Percentiles rank a stretch among this genome's conserved stretches.
phyloP scores from a whole-genome alignment of 2,329 filamentous ascomycete genomes.

The Coniella lustricola region DNA sequence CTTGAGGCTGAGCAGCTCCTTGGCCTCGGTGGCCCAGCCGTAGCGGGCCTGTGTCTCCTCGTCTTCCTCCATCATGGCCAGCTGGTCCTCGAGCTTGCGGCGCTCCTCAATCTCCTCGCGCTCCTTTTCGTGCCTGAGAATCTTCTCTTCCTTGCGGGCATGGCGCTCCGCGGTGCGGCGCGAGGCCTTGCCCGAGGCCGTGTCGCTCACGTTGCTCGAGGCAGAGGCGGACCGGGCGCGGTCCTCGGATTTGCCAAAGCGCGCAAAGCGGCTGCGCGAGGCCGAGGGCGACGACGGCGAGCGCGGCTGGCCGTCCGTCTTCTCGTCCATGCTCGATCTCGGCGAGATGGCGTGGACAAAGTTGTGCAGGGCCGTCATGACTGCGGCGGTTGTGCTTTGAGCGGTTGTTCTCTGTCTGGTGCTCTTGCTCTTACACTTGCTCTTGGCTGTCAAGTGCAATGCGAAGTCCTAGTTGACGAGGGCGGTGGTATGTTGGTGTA shows the following conservation, averaged over 20 bases:
- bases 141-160: constrained; percentile 26
- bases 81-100: constrained; percentile 29
- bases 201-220: constrained; percentile 3
- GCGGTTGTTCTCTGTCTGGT: not conserved
- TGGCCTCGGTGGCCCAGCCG: constrained; percentile 22
- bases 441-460: not conserved
- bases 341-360: constrained; percentile 16
- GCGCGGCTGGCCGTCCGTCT: not conserved
- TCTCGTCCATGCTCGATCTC: constrained; percentile 6
- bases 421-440: not conserved
- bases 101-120: constrained; percentile 25
- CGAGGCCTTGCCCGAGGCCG: constrained; percentile 8
- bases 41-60: constrained; percentile 25
- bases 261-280: constrained; percentile 5
- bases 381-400: not conserved
- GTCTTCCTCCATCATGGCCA: constrained; percentile 22
- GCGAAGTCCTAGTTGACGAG: too few species aligned
- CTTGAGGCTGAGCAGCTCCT: constrained; percentile 31
- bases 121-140: constrained; percentile 7
- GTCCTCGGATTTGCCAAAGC: not conserved
- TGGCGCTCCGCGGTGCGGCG: constrained; percentile 24
- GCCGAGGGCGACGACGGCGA: not conserved
- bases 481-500: too few species aligned
- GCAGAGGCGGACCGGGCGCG: constrained; percentile 3
- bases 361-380: constrained; percentile 16